Evolutionary conservation across 768 basidiomycete species (phyloP).

Genomic region (Boletus speciosus): DNA sequence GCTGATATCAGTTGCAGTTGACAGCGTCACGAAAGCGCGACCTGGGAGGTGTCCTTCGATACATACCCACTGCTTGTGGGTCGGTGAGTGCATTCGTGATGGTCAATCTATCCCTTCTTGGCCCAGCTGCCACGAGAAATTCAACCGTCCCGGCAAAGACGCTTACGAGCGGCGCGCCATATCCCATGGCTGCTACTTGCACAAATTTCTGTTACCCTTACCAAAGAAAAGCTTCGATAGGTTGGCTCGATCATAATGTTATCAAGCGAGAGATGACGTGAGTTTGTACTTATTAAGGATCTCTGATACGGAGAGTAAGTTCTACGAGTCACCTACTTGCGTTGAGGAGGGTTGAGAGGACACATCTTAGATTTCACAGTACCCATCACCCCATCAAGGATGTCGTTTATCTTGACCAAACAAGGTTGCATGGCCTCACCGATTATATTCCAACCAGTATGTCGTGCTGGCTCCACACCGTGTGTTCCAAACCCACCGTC

Average conservation of each 20-base stretch:
- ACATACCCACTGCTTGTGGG: neutral
- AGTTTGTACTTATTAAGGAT: neutral
- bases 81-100: neutral
- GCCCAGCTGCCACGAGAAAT: neutral
- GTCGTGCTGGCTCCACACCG: conserved; percentile 10
- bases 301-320: neutral
- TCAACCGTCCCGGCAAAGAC: neutral
- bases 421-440: neutral
- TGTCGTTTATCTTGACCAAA: neutral
- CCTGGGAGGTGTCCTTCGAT: too few species aligned
- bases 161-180: neutral
- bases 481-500: conserved; percentile 2
- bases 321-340: neutral
- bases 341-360: neutral
- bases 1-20: neutral
- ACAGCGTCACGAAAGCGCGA: neutral
- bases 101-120: neutral
- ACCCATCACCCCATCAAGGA: neutral
- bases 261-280: neutral
- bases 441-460: neutral
- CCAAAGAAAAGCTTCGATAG: neutral
- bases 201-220: too few species aligned
- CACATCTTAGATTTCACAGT: neutral
- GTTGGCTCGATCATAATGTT: neutral
- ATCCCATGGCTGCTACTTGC: neutral